Conservation (phyloP, 805 yeast species). For the Osmozyma mogii region DNA sequence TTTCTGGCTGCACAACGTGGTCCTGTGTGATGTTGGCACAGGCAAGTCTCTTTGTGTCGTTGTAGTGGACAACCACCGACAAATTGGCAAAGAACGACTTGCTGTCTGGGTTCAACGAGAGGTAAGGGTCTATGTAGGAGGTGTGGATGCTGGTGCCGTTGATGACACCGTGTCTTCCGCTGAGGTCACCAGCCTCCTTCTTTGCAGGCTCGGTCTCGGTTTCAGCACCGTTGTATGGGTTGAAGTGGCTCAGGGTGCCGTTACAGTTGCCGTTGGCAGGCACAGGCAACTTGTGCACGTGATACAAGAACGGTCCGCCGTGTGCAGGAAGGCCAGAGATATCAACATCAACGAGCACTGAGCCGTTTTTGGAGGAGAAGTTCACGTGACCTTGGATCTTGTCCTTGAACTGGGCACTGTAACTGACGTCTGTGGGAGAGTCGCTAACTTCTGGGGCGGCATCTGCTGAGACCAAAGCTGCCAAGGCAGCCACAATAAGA, state of each 20-base stretch:
- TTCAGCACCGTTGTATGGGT: constrained; percentile 29
- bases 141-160: constrained; percentile 18
- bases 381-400: constrained; percentile 22
- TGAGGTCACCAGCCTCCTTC: constrained; percentile 31
- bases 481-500: too few species aligned
- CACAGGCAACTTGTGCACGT: constrained; percentile 29
- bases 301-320: constrained; percentile 35
- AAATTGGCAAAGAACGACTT: constrained; percentile 20
- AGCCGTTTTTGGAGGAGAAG: constrained; percentile 24
- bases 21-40: constrained; percentile 32
- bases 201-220: constrained; percentile 17
- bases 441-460: constrained; percentile 22
- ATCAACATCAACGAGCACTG: constrained; percentile 26
- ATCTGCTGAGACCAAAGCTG: constrained; percentile 9
- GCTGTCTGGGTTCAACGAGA: constrained; percentile 23
- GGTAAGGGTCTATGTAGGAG: constrained; percentile 21
- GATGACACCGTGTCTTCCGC: constrained; percentile 32
- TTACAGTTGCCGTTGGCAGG: constrained; percentile 26
- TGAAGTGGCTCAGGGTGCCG: constrained; percentile 29
- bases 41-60: constrained; percentile 24
- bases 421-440: constrained; percentile 22
- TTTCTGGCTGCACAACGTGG: too few species aligned
- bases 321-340: constrained; percentile 23
- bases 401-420: constrained; percentile 17
- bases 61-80: constrained; percentile 30